These are phyloP conservation scores for Venturia nashicola DNA, from an alignment of 2,329 filamentous ascomycete species.

Conservation along the genomic window DNA sequence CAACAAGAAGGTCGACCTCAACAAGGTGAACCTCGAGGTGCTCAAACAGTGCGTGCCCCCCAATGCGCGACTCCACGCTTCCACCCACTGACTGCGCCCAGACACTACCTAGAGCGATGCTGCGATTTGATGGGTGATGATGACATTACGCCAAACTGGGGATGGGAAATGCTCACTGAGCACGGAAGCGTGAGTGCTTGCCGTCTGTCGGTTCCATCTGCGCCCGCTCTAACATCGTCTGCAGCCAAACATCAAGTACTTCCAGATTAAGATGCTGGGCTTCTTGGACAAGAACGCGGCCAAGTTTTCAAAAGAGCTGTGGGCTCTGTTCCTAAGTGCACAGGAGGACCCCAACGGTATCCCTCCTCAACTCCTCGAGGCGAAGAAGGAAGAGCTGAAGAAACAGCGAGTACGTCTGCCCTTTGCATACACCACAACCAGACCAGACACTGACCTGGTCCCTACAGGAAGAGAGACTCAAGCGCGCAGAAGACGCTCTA, in stretches of 20 bases:
- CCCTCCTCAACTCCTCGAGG: slow-evolving; percentile 85
- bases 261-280: slow-evolving; percentile 89
- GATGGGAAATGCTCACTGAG: slow-evolving; percentile 47
- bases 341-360: slow-evolving; percentile 82
- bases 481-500: slow-evolving; percentile 63
- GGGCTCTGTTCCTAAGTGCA: slow-evolving; percentile 82
- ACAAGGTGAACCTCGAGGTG: slow-evolving; percentile 91
- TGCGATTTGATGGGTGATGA: slow-evolving; percentile 86
- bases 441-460: background rate
- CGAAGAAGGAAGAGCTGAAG: slow-evolving; percentile 88
- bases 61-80: slow-evolving; percentile 11
- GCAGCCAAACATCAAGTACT: slow-evolving; percentile 86
- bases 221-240: background rate
- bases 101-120: slow-evolving; percentile 88
- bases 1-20: slow-evolving; percentile 90
- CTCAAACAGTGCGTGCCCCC: slow-evolving; percentile 73
- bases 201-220: background rate
- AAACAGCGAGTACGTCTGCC: slow-evolving; percentile 67
- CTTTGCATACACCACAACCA: background rate
- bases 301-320: slow-evolving; percentile 83
- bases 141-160: slow-evolving; percentile 86
- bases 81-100: slow-evolving; percentile 25
- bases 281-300: slow-evolving; percentile 91
- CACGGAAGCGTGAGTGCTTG: background rate
- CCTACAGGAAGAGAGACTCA: slow-evolving; percentile 64